These are phyloP conservation scores for Calophaca sinica DNA, from an alignment of 306 rosid genomes.

Conservation along the genomic window DNA sequence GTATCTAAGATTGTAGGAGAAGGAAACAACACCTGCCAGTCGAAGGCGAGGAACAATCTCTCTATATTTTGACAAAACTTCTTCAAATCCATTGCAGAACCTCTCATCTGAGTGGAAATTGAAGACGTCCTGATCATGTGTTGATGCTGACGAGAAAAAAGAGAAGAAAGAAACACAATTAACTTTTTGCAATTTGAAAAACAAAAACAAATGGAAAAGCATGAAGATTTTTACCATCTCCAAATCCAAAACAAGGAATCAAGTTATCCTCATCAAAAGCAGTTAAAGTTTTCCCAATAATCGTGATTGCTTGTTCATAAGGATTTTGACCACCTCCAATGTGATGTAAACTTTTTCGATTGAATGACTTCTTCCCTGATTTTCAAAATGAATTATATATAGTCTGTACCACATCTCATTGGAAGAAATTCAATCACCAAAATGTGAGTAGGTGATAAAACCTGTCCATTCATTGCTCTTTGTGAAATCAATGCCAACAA, in stretches of 20 bases:
- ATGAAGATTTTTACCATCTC: constrained; percentile 70
- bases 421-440: constrained; percentile 39
- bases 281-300: constrained; percentile 80
- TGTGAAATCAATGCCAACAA: constrained; percentile 94
- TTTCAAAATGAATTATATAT: constrained; percentile 31
- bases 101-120: constrained; percentile 67
- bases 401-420: constrained; percentile 23
- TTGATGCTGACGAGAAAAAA: constrained; percentile 60
- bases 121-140: constrained; percentile 84
- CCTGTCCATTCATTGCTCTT: constrained; percentile 99
- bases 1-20: not conserved
- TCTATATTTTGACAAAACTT: constrained; percentile 71
- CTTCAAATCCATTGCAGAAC: constrained; percentile 82
- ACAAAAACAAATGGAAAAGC: constrained; percentile 23
- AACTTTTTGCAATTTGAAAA: constrained; percentile 27
- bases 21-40: constrained; percentile 73
- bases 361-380: constrained; percentile 82
- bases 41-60: constrained; percentile 74
- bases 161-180: constrained; percentile 24
- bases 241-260: constrained; percentile 95
- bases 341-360: constrained; percentile 82
- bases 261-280: constrained; percentile 84
- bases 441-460: constrained; percentile 37
- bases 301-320: constrained; percentile 84
- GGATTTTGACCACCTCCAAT: constrained; percentile 75